phyloP scores from a whole-genome alignment of 805 yeast species.

The Yamadazyma nakazawae region DNA sequence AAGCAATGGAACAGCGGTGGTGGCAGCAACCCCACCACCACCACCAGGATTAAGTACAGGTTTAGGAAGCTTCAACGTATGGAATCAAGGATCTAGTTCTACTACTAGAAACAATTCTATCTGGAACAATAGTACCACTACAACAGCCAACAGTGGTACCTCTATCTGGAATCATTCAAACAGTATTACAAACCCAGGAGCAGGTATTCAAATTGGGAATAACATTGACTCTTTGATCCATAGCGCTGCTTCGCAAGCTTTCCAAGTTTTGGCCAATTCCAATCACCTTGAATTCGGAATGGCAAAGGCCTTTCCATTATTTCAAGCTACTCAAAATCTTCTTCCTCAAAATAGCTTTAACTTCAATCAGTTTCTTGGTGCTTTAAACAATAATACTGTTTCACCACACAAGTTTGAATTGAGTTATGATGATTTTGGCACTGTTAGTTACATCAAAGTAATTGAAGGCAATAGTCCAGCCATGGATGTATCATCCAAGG shows the following conservation, averaged over 20 bases:
- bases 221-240: conserved; percentile 26
- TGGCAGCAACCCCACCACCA: conserved; percentile 2
- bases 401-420: conserved; percentile 38
- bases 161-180: conserved; percentile 4
- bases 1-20: background rate
- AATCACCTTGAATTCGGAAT: conserved; percentile 36
- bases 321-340: conserved; percentile 27
- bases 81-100: conserved; percentile 2
- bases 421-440: conserved; percentile 44
- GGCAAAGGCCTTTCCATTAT: conserved; percentile 32
- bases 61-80: conserved; percentile 3
- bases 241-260: conserved; percentile 40
- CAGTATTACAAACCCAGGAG: background rate
- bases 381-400: conserved; percentile 16
- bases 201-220: conserved; percentile 5
- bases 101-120: conserved; percentile 26
- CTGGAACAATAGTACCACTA: conserved; percentile 21
- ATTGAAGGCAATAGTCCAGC: conserved; percentile 5
- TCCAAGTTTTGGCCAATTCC: conserved; percentile 30
- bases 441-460: conserved; percentile 41
- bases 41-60: conserved; percentile 5
- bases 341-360: conserved; percentile 26
- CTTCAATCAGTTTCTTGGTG: conserved; percentile 30
- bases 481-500: background rate
- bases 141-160: background rate